A percentile compares a stretch with the other conserved stretches of the same genome.
Conservation (phyloP, 2,329 filamentous ascomycete species). For the Colletotrichum sp. region DNA sequence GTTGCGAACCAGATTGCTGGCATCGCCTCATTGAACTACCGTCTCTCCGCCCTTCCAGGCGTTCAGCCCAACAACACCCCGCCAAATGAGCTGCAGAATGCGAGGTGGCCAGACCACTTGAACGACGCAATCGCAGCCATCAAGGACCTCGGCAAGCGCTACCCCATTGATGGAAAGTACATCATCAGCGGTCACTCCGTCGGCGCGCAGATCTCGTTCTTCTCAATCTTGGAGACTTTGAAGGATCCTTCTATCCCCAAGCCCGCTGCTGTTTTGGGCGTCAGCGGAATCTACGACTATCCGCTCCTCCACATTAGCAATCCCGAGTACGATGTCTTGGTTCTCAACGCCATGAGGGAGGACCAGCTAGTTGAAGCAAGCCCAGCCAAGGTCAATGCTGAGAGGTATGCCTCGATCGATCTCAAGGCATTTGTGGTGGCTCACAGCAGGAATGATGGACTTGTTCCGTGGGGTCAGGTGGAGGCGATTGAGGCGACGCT, state of each 20-base stretch:
- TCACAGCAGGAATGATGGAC: slow-evolving; percentile 8
- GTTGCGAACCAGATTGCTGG: neutral
- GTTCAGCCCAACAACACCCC: slow-evolving; percentile 10
- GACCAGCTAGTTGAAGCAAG: slow-evolving; percentile 51
- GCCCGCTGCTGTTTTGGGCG: slow-evolving; percentile 60
- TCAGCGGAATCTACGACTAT: slow-evolving; percentile 73
- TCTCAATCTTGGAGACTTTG: neutral
- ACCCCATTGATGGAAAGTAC: neutral
- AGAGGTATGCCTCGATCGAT: neutral
- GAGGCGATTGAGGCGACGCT: neutral
- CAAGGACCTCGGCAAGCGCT: neutral
- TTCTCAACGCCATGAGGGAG: slow-evolving; percentile 65
- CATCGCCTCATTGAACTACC: slow-evolving; percentile 9
- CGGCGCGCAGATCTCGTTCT: slow-evolving; percentile 10
- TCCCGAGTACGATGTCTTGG: slow-evolving; percentile 60
- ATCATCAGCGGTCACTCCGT: slow-evolving; percentile 11
- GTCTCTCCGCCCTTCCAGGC: slow-evolving; percentile 10
- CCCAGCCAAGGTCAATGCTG: slow-evolving; percentile 48
- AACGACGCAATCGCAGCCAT: neutral
- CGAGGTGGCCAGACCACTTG: slow-evolving; percentile 11
- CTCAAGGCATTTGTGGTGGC: neutral
- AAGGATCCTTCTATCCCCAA: neutral
- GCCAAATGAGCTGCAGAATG: neutral
- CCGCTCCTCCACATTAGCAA: slow-evolving; percentile 54
- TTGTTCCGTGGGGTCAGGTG: slow-evolving; percentile 5